Evolutionary conservation across 2,329 filamentous ascomycete species (phyloP), one percentile per base, ranked within the genome.

Genomic region (Coniochaeta prunicola): DNA sequence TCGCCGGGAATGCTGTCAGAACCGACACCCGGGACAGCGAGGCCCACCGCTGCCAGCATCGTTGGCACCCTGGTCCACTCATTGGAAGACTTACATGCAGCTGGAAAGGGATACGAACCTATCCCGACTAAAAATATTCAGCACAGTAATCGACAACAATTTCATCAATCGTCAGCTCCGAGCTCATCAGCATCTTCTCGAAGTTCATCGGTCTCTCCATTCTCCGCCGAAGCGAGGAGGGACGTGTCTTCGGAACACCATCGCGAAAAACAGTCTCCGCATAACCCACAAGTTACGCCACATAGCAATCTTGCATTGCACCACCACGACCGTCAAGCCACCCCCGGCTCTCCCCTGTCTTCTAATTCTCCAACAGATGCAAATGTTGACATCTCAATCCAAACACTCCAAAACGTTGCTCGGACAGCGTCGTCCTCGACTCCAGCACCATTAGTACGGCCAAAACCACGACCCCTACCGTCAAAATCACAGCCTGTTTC

Each of bases 1-100:
- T 12, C 53, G 53, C 30, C 33, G 33, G n/a, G 53, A 55, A 21
- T 24, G 40, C 38, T 40, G 58, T 58, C 57, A 64, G 24, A 19
- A 28, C 45, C 45, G 24, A 50, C 45, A 28, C 26, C 45, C 45
- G 21, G 53, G 33, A 24, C 53, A 34, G 53, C 53, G 33, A 36
- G 53, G 33, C 53, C 53, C 53, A 55, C 53, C 34, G 30, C 53
- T 50, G 55, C 38, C 33, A 62, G 59, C 26, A 59, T 61, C 58
- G 65, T 69, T 62, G 64, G 64, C 64, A 60, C 60, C 61, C 68
- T 67, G 65, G 66, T 68, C 67, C 69, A 71, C 66, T 73, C 70
- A 58, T 64, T 71, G 58, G 64, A 69, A 56, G 60, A 55, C 28
- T 55, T 69, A 65, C 70, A 65, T 58, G 57, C 54, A 30, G 33